These are phyloP conservation scores for Tricholoma furcatifolium DNA, from an alignment of 768 basidiomycete species.

Conservation along the genomic window DNA sequence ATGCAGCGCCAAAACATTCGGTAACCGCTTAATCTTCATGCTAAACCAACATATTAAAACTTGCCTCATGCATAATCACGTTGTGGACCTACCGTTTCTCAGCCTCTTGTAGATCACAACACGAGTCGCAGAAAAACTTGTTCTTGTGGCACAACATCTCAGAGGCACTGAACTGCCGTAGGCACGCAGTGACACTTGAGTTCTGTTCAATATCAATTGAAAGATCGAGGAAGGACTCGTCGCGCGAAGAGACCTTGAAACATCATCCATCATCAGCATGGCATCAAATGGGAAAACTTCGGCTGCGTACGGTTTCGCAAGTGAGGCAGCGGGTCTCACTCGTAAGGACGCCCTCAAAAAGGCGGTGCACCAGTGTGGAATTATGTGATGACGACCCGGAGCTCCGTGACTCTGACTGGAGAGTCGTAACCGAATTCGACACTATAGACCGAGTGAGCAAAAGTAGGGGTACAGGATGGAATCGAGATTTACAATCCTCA, in stretches of 20 bases:
- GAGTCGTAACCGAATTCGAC: conserved; percentile 56
- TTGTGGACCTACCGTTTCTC: conserved; percentile 78
- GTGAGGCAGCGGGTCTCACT: conserved; percentile 98
- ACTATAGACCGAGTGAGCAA: conserved; percentile 37
- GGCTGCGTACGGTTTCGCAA: conserved; percentile 83
- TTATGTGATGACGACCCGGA: conserved; percentile 46
- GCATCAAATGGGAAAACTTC: conserved; percentile 5
- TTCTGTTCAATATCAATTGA: conserved; percentile 99
- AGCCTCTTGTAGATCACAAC: conserved; percentile 95
- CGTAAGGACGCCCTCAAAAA: conserved; percentile 92
- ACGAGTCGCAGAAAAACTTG: conserved; percentile 98
- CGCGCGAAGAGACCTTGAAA: conserved; percentile 82
- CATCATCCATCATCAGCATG: conserved; percentile 8
- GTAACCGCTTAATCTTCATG: conserved; percentile 98
- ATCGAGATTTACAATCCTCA: conserved; percentile 65
- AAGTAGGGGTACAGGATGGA: conserved; percentile 1
- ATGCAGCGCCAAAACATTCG: conserved; percentile 93
- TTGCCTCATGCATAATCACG: not conserved
- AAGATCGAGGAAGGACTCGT: conserved; percentile 96
- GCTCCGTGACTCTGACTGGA: conserved; percentile 46
- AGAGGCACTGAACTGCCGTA: conserved; percentile 94
- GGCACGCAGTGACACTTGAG: conserved; percentile 92
- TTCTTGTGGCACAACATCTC: conserved; percentile 99
- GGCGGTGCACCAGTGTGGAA: conserved; percentile 81
- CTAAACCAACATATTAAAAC: conserved; percentile 35